phyloP scores from a whole-genome alignment of 2,329 filamentous ascomycete species.

The Penicillium crustosum region DNA sequence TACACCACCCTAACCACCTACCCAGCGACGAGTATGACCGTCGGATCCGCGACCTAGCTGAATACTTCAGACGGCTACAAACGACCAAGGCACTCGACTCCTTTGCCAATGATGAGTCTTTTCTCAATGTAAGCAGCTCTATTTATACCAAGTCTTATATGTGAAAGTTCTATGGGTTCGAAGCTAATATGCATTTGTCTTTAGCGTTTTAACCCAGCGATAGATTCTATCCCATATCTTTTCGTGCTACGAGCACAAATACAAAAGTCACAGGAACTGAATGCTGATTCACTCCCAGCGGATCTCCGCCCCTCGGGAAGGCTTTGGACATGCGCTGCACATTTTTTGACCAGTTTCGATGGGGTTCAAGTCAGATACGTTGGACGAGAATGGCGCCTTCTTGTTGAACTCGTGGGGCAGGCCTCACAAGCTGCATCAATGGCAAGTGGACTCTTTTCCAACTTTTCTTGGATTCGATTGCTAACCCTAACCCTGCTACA shows the following conservation, averaged over 20 bases:
- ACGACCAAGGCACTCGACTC: constrained; percentile 34
- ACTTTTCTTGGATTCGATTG: constrained; percentile 4
- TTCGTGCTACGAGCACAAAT: constrained; percentile 55
- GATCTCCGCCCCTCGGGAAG: constrained; percentile 45
- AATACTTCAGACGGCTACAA: constrained; percentile 39
- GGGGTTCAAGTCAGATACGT: constrained; percentile 47
- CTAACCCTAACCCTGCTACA: constrained; percentile 25
- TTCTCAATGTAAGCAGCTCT: constrained; percentile 35
- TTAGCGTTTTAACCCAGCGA: constrained; percentile 52
- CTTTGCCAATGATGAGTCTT: constrained; percentile 31
- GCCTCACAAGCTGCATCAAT: constrained; percentile 37
- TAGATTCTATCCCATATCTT: constrained; percentile 61
- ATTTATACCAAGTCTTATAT: neutral
- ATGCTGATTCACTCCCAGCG: constrained; percentile 37
- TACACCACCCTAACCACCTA: constrained; percentile 32
- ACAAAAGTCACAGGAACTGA: constrained; percentile 36
- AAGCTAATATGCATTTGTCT: neutral
- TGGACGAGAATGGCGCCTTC: constrained; percentile 40
- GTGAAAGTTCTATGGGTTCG: neutral
- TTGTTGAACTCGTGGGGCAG: constrained; percentile 37
- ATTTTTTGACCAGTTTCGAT: constrained; percentile 57
- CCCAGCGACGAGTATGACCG: constrained; percentile 47
- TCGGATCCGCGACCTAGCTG: constrained; percentile 41
- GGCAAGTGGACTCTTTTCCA: constrained; percentile 26
- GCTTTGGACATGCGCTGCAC: constrained; percentile 52